Evolutionary conservation across 2,329 filamentous ascomycete genomes (phyloP).

Genomic region (Penicillium sp.): DNA sequence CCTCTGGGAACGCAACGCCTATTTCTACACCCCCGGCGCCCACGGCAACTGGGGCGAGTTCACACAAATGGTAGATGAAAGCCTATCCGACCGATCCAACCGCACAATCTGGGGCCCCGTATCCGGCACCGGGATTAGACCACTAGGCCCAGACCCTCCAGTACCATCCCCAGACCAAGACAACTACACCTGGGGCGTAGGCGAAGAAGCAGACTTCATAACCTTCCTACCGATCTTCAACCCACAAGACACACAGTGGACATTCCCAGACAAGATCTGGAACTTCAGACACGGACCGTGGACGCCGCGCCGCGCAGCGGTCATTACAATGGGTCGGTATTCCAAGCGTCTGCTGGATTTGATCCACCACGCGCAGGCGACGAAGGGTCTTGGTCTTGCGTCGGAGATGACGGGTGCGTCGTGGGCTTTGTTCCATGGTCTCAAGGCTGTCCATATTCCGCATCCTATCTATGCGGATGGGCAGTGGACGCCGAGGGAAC

Average conservation of each 20-base stretch:
- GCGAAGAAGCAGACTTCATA: constrained; percentile 26
- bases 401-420: constrained; percentile 76
- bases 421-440: constrained; percentile 70
- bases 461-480: constrained; percentile 60
- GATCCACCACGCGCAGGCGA: constrained; percentile 71
- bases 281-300: constrained; percentile 20
- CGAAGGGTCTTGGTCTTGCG: constrained; percentile 69
- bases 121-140: constrained; percentile 21
- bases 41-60: constrained; percentile 75
- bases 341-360: constrained; percentile 21
- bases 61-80: constrained; percentile 57
- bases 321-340: constrained; percentile 27
- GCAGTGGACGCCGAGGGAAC: constrained; percentile 55
- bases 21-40: constrained; percentile 71
- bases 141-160: constrained; percentile 26
- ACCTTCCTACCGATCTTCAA: constrained; percentile 26
- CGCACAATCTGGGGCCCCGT: constrained; percentile 29
- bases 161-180: constrained; percentile 19
- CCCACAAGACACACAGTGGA: constrained; percentile 23
- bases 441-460: constrained; percentile 70
- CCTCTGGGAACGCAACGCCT: constrained; percentile 75
- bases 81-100: constrained; percentile 15
- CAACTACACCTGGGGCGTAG: constrained; percentile 26
- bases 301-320: constrained; percentile 21
- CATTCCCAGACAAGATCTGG: constrained; percentile 23